Percentiles rank a stretch among this genome's conserved stretches.
Conservation (phyloP, 2,329 filamentous ascomycete genomes). For the Phaeosphaeriaceae sp. region DNA sequence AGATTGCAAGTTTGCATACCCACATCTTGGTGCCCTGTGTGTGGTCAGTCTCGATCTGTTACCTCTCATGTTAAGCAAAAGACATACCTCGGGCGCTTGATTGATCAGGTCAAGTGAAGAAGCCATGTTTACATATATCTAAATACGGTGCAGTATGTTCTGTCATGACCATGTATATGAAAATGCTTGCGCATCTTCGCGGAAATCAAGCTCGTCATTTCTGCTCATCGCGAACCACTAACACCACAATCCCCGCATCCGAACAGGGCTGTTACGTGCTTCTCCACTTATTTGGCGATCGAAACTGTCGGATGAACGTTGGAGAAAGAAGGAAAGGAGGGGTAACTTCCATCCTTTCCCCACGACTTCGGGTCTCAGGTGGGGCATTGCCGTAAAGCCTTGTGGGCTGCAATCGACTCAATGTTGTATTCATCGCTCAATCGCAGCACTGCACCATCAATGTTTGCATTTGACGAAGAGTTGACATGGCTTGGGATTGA, state of each 20-base stretch:
- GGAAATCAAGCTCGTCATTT: not conserved
- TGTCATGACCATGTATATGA: not conserved
- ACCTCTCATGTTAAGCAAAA: not conserved
- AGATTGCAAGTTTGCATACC: constrained; percentile 21
- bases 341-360: not conserved
- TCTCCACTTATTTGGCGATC: not conserved
- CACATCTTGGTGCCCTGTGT: constrained; percentile 47
- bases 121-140: constrained; percentile 3
- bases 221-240: not conserved
- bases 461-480: too few relatives aligned
- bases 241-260: not conserved
- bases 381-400: not conserved
- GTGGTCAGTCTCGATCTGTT: not conserved
- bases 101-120: constrained; percentile 24
- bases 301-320: not conserved
- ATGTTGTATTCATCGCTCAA: too few relatives aligned
- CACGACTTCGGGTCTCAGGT: not conserved
- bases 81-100: constrained; percentile 24
- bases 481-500: too few relatives aligned
- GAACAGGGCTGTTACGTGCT: not conserved
- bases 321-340: not conserved
- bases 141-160: not conserved
- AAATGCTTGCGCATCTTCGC: not conserved
- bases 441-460: too few relatives aligned
- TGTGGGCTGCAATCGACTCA: too few relatives aligned